Evolutionary conservation across 78 protist species (phyloP).

Genomic region (Polysphondylium violaceum): DNA sequence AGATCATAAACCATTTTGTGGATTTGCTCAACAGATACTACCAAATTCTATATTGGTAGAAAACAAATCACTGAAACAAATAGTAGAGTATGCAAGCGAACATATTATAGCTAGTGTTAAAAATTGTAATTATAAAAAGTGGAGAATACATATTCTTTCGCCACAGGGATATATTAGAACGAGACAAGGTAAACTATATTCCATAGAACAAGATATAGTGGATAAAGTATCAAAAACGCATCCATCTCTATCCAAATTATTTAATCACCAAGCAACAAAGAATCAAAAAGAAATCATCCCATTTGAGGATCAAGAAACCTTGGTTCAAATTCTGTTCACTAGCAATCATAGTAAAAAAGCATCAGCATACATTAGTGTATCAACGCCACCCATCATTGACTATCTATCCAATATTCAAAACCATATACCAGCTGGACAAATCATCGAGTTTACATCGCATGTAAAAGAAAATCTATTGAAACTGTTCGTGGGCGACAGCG

Average conservation of each 20-base stretch:
- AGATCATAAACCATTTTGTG: slow-evolving; percentile 17
- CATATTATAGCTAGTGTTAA: neutral
- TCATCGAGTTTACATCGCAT: neutral
- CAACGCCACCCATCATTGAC: slow-evolving; percentile 33
- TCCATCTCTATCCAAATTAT: too few species aligned
- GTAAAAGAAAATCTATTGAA: neutral
- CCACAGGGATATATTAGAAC: neutral
- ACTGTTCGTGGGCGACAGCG: neutral
- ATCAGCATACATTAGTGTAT: slow-evolving; percentile 4
- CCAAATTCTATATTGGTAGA: slow-evolving; percentile 1
- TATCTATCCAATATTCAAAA: too few species aligned
- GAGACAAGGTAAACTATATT: neutral
- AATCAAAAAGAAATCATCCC: neutral
- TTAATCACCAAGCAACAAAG: neutral
- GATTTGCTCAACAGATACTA: slow-evolving; percentile 22
- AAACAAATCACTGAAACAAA: neutral
- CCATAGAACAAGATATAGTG: too few species aligned
- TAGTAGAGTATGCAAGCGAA: neutral
- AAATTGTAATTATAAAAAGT: neutral
- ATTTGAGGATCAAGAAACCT: neutral
- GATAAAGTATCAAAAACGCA: too few species aligned
- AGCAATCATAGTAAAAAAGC: neutral
- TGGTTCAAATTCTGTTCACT: slow-evolving; percentile 11
- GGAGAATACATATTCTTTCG: slow-evolving; percentile 23
- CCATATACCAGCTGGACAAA: too few species aligned